Evolutionary conservation across 2,329 filamentous ascomycete species (phyloP).

Genomic region (Rugonectria rugulosa): DNA sequence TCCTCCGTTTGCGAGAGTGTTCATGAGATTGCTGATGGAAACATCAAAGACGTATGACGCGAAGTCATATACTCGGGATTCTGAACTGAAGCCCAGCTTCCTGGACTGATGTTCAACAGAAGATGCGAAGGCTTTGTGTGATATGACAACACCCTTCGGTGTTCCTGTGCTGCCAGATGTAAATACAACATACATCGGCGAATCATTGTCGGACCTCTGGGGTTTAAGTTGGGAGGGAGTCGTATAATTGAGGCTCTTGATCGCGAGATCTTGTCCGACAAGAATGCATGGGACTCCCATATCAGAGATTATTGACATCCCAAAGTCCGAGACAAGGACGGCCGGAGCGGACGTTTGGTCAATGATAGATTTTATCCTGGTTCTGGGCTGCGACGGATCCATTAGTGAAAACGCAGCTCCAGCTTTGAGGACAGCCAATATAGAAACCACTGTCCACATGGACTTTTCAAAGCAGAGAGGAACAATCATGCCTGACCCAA

Average conservation of each 20-base stretch:
- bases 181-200: conserved; percentile 6
- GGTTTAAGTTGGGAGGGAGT: not conserved
- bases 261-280: not conserved
- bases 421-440: conserved; percentile 35
- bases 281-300: not conserved
- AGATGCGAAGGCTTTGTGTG: not conserved
- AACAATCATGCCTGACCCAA: conserved; percentile 35
- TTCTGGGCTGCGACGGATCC: conserved; percentile 20
- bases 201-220: not conserved
- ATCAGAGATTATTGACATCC: not conserved
- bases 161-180: conserved; percentile 10
- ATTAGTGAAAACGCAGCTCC: conserved; percentile 31
- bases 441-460: conserved; percentile 29
- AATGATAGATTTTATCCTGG: not conserved
- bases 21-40: not conserved
- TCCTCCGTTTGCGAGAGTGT: conserved; percentile 1
- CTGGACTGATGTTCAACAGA: not conserved
- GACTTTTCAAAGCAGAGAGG: conserved; percentile 37
- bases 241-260: not conserved
- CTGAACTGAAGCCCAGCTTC: not conserved
- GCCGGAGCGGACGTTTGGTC: not conserved
- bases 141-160: conserved; percentile 8
- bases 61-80: conserved; percentile 7
- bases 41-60: conserved; percentile 12
- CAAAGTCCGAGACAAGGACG: not conserved